Base-by-base conservation (phyloP, 805 yeast genomes). In the Huiozyma naganishii region DNA sequence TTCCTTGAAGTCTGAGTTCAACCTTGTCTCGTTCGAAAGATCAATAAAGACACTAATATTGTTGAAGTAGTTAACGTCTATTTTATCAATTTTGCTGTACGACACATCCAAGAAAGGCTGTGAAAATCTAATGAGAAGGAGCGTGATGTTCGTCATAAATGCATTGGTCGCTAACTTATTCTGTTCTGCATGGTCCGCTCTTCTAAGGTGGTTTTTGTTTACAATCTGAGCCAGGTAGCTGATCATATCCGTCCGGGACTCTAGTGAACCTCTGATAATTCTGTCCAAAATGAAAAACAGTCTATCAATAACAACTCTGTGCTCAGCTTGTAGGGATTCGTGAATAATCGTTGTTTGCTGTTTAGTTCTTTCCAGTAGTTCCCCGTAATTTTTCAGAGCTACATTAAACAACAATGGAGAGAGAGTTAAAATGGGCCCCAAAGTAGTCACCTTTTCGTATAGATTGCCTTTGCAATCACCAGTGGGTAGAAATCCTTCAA, bases 181-280 rank as follows among this genome's bases (percentile, higher is more conserved):
- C 9, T 76, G 73, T 52, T 82, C 79, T 3, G 89, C 82, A 59
- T 85, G 95, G 49, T 82, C 79, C 42, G 95, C 95, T 53, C 86
- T 74, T 65, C 97, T 78, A 51, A 86, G 72, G 62, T 88, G 97
- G 58, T 89, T 88, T 41, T 75, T 71, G 54, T 90, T 85, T n/a
- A 86, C 74, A 36, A 87, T 71, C 28, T 72, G 72, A 1, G 84
- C 82, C 62, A 89, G 78, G 70, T 80, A 88, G 40, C 70, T 64
- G 52, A 92, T 64, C 41, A 89, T 56, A 36, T 68, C 79, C 33
- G 68, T 67, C 48, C 97, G 74, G 0, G 95, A 74, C 9, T 67
- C 65, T 0, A 73, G 65, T 5, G 87, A 78, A 0, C 87, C 85
- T 48, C 97, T 72, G 10, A 92, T 74, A 38, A 92, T 71, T 53